Conservation (phyloP, 371 early-diverging fungal genomes). For the Mucor plumbeus region DNA sequence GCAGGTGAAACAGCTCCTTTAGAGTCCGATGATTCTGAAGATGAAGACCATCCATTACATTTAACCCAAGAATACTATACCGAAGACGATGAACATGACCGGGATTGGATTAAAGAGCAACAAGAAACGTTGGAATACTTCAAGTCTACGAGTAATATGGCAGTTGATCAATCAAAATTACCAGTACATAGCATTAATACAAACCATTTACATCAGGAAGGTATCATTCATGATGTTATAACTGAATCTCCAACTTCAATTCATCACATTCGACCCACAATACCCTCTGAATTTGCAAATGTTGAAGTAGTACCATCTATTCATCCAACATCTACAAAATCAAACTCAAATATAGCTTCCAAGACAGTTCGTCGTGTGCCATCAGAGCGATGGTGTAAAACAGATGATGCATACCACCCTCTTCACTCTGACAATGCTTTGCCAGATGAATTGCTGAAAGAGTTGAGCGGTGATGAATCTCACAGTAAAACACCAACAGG, state of each 20-base stretch:
- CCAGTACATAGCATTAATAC: background rate
- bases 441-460: constrained; percentile 33
- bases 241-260: background rate
- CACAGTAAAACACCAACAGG: constrained; percentile 31
- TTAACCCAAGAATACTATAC: constrained; percentile 17
- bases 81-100: constrained; percentile 24
- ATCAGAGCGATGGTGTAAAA: constrained; percentile 48
- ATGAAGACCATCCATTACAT: constrained; percentile 15
- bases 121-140: constrained; percentile 34
- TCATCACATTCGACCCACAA: background rate
- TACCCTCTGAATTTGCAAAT: background rate
- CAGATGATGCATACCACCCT: background rate
- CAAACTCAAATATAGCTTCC: background rate
- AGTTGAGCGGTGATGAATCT: constrained; percentile 21
- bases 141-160: background rate
- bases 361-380: constrained; percentile 34
- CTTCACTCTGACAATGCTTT: background rate
- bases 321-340: background rate
- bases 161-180: background rate
- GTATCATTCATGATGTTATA: background rate
- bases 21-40: constrained; percentile 21
- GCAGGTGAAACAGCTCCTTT: constrained; percentile 29
- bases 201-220: background rate
- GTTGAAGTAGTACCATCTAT: background rate
- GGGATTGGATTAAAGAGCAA: constrained; percentile 30